These are phyloP conservation scores for Coniochaeta hoffmannii DNA, from an alignment of 2,329 filamentous ascomycete species.

Conservation along the genomic window DNA sequence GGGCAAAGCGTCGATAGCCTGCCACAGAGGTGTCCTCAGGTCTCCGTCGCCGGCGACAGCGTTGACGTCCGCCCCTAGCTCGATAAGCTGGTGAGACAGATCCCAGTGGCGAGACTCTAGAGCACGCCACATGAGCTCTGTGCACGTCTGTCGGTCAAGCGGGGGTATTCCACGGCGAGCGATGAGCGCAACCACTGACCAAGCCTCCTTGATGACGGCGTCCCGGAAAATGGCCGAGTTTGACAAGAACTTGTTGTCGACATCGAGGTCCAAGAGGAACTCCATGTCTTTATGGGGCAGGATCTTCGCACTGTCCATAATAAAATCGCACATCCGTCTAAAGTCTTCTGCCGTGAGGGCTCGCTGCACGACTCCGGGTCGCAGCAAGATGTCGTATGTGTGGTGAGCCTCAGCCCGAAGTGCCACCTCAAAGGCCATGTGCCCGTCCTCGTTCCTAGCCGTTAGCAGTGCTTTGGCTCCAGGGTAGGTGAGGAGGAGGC, in stretches of 20 bases:
- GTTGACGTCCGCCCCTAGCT: conserved; percentile 1
- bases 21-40: not conserved
- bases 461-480: not conserved
- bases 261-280: not conserved
- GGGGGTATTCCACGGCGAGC: not conserved
- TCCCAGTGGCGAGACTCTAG: not conserved
- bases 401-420: not conserved
- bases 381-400: not conserved
- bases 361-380: not conserved
- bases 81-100: not conserved
- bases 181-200: not conserved
- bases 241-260: not conserved
- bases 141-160: not conserved
- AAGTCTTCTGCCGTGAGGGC: not conserved
- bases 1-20: not conserved
- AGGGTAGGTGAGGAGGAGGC: not conserved
- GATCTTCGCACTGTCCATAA: not conserved
- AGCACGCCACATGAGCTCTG: not conserved
- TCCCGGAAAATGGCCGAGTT: not conserved
- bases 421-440: not conserved
- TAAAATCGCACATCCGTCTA: not conserved
- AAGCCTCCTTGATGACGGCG: not conserved
- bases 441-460: not conserved
- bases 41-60: not conserved
- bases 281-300: not conserved